These are phyloP conservation scores for Trametes polyzona DNA, from an alignment of 1,284 basidiomycete genomes.

Conservation along the genomic window DNA sequence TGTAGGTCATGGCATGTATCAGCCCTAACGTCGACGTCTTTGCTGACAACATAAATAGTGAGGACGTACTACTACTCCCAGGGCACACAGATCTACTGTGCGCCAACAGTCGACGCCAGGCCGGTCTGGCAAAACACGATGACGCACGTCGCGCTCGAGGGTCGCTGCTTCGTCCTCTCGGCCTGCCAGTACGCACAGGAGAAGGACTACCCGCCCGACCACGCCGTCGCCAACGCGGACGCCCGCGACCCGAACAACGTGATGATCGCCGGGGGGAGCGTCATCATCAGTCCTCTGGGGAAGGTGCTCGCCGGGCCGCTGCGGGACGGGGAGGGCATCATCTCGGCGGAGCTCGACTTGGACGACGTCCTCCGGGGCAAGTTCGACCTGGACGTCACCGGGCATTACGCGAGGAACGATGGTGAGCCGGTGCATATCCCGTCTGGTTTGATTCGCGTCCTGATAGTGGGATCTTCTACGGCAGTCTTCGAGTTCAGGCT, in stretches of 20 bases:
- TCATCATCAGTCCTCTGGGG: constrained; percentile 72
- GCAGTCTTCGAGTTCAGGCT: constrained; percentile 28
- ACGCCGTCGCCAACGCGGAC: constrained; percentile 48
- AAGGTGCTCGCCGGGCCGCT: constrained; percentile 72
- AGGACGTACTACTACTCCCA: constrained; percentile 64
- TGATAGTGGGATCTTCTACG: background rate
- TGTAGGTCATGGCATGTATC: constrained; percentile 38
- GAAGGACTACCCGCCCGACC: constrained; percentile 62
- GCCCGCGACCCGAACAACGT: constrained; percentile 53
- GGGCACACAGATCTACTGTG: constrained; percentile 69
- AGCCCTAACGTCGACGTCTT: constrained; percentile 7
- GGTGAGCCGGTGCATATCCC: constrained; percentile 42
- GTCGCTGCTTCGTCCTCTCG: constrained; percentile 74
- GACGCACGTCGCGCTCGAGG: constrained; percentile 77
- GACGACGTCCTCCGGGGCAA: constrained; percentile 66
- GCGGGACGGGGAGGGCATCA: constrained; percentile 59
- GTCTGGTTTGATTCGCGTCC: background rate
- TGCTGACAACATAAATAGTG: constrained; percentile 40
- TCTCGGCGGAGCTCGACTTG: constrained; percentile 69
- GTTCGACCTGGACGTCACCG: constrained; percentile 73
- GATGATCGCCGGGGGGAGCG: constrained; percentile 72
- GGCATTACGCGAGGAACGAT: constrained; percentile 72
- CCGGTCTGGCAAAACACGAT: constrained; percentile 68
- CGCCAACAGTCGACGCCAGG: constrained; percentile 72
- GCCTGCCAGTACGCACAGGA: constrained; percentile 68